phyloP scores from a whole-genome alignment of 2,329 filamentous ascomycete species.

The Karstenula rhodostoma region DNA sequence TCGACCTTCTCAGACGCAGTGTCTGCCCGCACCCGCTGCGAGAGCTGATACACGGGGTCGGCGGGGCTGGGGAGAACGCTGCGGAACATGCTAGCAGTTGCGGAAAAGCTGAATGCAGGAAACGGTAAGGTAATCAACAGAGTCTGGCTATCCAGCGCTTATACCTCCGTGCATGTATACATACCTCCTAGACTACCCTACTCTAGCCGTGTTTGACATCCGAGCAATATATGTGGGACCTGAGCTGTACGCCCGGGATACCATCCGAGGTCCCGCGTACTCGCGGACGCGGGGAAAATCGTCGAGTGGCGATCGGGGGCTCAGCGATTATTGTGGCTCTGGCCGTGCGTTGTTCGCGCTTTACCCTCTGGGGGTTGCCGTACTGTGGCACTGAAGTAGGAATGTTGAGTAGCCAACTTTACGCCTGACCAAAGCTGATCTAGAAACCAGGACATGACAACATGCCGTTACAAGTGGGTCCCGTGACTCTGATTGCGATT shows the following conservation, averaged over 20 bases:
- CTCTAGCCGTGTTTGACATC: neutral
- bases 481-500: neutral
- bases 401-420: too few species aligned
- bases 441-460: too few species aligned
- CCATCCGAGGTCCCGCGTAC: neutral
- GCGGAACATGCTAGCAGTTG: slow-evolving; percentile 4
- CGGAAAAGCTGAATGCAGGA: neutral
- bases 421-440: neutral
- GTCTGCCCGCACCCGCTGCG: slow-evolving; percentile 42
- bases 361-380: too few species aligned
- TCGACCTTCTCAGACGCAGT: slow-evolving; percentile 44
- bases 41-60: slow-evolving; percentile 48
- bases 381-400: too few species aligned
- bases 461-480: neutral
- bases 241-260: neutral
- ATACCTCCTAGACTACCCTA: neutral
- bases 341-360: too few species aligned
- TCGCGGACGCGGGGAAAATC: neutral
- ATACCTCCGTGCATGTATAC: neutral
- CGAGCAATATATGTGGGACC: neutral
- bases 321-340: neutral
- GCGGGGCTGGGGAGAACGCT: slow-evolving; percentile 34
- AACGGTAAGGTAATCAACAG: neutral
- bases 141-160: neutral
- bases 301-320: neutral